Evolutionary conservation across 768 basidiomycete genomes (phyloP).

Genomic region (Candolleomyces aberdarensis): DNA sequence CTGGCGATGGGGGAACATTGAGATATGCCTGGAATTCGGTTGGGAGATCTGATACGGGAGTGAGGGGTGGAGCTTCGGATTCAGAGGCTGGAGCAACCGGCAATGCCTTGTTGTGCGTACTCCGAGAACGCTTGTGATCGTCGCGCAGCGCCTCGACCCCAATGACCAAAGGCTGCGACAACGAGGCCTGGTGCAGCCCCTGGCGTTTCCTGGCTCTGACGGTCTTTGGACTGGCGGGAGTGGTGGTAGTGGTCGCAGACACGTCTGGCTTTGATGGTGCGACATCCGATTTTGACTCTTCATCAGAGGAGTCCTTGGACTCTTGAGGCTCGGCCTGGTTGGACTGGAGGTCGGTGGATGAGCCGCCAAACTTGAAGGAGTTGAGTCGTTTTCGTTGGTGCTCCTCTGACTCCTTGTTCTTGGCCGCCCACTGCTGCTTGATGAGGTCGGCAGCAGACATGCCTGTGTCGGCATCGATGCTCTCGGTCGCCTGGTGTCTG

Average conservation of each 20-base stretch:
- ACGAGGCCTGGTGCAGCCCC: neutral
- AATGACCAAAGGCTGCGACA: conserved; percentile 1
- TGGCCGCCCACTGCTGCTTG: conserved; percentile 52
- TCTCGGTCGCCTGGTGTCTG: conserved; percentile 4
- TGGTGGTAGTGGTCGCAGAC: neutral
- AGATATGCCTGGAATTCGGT: conserved; percentile 3
- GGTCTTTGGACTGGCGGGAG: neutral
- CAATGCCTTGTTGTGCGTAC: neutral
- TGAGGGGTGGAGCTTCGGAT: conserved; percentile 1
- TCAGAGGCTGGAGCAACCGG: neutral
- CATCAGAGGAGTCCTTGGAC: neutral
- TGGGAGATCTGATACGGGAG: conserved; percentile 2
- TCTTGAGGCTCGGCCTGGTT: neutral
- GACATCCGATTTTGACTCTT: neutral
- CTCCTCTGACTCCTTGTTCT: conserved; percentile 25
- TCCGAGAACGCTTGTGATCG: conserved; percentile 3
- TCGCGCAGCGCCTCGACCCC: neutral
- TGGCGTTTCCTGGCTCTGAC: neutral
- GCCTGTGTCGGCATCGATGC: conserved; percentile 11
- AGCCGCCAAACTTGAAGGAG: conserved; percentile 32
- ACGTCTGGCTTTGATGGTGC: conserved; percentile 1
- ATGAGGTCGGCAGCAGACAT: conserved; percentile 48
- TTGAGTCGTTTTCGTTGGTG: conserved; percentile 27
- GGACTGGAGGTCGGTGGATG: neutral
- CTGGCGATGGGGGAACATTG: neutral